Base-by-base conservation (phyloP, 2,329 filamentous ascomycete species). In the Aspergillus clavatus region DNA sequence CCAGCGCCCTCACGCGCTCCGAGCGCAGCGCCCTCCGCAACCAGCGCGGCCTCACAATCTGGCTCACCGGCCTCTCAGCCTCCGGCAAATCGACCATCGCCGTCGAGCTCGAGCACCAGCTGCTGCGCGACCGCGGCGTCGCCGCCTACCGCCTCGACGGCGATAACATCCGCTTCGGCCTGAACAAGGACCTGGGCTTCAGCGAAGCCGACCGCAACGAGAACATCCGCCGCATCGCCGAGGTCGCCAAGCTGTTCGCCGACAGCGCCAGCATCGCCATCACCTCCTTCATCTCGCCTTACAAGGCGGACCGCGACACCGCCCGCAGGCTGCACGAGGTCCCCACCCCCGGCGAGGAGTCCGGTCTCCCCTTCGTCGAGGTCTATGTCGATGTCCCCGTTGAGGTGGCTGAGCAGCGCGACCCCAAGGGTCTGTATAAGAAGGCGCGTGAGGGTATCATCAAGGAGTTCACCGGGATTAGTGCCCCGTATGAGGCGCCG, bases 111-210 rank as follows among this genome's bases (percentile, higher is more conserved):
- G 93, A 98, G 77, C 91, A 96, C 75, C 89, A 96, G 70, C 84
- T 98, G 26, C 82, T 98, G 45, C 56, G 52, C 44, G 56, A 62
- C 46, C 89, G 95, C 69, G 86, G 84, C 35, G 75, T 93, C 41
- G 76, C 84, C 45, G 87, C 90, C 49, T 98, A 98, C 80, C 84
- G 93, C 42, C 84, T 98, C 23, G 93, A 98, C 72, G 93, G 91
- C 62, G 93, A 98, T 80, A 98, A 98, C 72, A 86, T 98, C 56
- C 91, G 93, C 50, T 96, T 97, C 74, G 93, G 93, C 12, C 79
- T 98, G 57, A 98, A 97, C 82, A 95, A 94, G 73, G 91, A 97
- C 74, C 80, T 98, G 8, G 91, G 91, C 12, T 98, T 97, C 77
- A 86, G 82, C 54, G 91, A 95, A 66, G 82, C 83, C 65, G 90